phyloP scores from a whole-genome alignment of 805 yeast species.

The Candida fluviatilis region DNA sequence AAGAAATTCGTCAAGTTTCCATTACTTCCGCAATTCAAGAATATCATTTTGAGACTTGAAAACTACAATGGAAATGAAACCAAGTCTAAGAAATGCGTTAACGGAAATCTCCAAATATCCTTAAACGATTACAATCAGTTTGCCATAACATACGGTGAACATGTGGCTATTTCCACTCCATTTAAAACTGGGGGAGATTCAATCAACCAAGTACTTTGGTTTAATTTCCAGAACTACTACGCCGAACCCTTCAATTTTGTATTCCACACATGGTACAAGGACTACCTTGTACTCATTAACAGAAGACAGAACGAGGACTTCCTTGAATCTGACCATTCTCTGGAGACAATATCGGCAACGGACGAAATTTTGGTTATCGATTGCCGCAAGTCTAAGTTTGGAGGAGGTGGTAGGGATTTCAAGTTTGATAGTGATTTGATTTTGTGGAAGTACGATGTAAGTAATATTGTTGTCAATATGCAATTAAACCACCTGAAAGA shows the following conservation, averaged over 20 bases:
- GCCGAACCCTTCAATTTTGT: constrained; percentile 30
- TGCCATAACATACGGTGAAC: constrained; percentile 24
- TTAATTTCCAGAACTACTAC: constrained; percentile 29
- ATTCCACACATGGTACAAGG: constrained; percentile 32
- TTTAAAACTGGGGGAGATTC: constrained; percentile 15
- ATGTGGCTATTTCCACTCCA: constrained; percentile 29
- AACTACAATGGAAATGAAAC: constrained; percentile 15
- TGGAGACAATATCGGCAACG: constrained; percentile 1
- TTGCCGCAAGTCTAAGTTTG: constrained; percentile 26
- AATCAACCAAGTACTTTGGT: constrained; percentile 37
- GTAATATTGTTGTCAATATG: constrained; percentile 16
- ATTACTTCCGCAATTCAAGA: constrained; percentile 25
- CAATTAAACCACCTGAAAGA: constrained; percentile 11
- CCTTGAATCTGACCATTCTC: constrained; percentile 9
- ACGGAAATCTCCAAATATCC: constrained; percentile 20
- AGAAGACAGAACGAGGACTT: constrained; percentile 17
- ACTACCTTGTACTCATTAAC: constrained; percentile 31
- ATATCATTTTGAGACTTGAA: constrained; percentile 19
- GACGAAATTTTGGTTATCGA: constrained; percentile 37
- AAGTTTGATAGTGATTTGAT: constrained; percentile 36
- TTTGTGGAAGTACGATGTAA: constrained; percentile 36
- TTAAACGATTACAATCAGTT: constrained; percentile 22
- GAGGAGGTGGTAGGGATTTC: constrained; percentile 25
- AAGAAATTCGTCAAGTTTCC: constrained; percentile 24
- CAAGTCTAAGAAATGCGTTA: constrained; percentile 13